Conservation (phyloP, 2,329 filamentous ascomycete genomes). For the Colletotrichum tofieldiae region DNA sequence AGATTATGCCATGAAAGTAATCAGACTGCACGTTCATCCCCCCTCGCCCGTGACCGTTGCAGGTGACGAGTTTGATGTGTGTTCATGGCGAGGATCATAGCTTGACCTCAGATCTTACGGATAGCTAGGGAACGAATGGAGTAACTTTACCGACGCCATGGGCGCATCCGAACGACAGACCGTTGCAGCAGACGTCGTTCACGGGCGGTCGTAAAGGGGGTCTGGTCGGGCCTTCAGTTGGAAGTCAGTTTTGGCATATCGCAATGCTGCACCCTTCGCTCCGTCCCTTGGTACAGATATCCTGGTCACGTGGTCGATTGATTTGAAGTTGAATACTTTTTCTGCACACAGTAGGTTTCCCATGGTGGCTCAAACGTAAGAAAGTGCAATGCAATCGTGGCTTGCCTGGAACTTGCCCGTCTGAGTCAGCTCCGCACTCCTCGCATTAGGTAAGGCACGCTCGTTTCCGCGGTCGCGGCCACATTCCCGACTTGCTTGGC, state of each 20-base stretch:
- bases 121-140: slow-evolving; percentile 6
- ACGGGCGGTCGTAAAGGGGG: slow-evolving; percentile 31
- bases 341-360: background rate
- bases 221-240: slow-evolving; percentile 36
- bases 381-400: slow-evolving; percentile 2
- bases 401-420: background rate
- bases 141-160: slow-evolving; percentile 25
- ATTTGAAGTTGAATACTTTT: background rate
- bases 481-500: slow-evolving; percentile 8
- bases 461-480: background rate
- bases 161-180: slow-evolving; percentile 26
- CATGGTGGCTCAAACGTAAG: background rate
- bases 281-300: background rate
- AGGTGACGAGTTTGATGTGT: slow-evolving; percentile 14
- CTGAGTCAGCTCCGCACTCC: slow-evolving; percentile 5
- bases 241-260: slow-evolving; percentile 28
- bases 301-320: background rate
- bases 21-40: slow-evolving; percentile 23
- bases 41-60: slow-evolving; percentile 10
- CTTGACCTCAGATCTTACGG: background rate
- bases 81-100: slow-evolving; percentile 11
- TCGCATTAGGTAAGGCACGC: slow-evolving; percentile 6
- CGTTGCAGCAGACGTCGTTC: slow-evolving; percentile 28
- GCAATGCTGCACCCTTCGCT: slow-evolving; percentile 13
- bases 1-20: slow-evolving; percentile 28